These are phyloP conservation scores for Chrysanthemum seticuspe DNA, from an alignment of 129 eudicot species.

Conservation along the genomic window DNA sequence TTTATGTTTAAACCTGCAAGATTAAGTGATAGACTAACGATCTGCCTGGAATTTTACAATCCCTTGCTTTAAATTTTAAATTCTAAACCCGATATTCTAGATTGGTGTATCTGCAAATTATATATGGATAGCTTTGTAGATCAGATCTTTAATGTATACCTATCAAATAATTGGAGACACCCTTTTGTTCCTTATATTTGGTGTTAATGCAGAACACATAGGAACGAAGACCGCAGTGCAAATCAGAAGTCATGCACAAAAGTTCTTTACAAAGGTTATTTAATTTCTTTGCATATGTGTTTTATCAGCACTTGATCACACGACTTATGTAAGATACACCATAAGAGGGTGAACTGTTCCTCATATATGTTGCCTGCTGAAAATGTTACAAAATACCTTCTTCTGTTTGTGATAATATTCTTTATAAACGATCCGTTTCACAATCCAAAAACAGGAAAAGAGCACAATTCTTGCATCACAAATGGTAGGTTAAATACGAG, in stretches of 20 bases:
- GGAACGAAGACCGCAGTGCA: conserved; percentile 99
- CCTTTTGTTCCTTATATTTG: conserved; percentile 43
- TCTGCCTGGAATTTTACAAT: conserved; percentile 7
- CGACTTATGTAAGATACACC: conserved; percentile 10
- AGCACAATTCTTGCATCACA: not conserved
- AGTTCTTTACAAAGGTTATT: conserved; percentile 96
- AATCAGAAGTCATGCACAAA: conserved; percentile 99
- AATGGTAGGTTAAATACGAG: not conserved
- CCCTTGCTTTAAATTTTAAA: not conserved
- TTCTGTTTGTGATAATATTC: too few species aligned
- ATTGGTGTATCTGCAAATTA: conserved; percentile 26
- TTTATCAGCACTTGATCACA: conserved; percentile 7
- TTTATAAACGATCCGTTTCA: too few species aligned
- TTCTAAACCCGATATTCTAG: conserved; percentile 11
- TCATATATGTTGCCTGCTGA: not conserved
- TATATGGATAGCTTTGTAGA: conserved; percentile 8
- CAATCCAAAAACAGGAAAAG: not conserved
- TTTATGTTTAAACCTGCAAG: too few species aligned
- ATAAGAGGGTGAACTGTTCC: conserved; percentile 8
- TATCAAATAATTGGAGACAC: conserved; percentile 16
- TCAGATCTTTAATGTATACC: conserved; percentile 5
- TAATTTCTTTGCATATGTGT: conserved; percentile 41
- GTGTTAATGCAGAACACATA: conserved; percentile 82
- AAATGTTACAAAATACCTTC: too few species aligned
- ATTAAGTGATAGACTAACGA: not conserved